These are phyloP conservation scores for Pseudonectria buxi DNA, from an alignment of 2,329 filamentous ascomycete species.

Conservation along the genomic window DNA sequence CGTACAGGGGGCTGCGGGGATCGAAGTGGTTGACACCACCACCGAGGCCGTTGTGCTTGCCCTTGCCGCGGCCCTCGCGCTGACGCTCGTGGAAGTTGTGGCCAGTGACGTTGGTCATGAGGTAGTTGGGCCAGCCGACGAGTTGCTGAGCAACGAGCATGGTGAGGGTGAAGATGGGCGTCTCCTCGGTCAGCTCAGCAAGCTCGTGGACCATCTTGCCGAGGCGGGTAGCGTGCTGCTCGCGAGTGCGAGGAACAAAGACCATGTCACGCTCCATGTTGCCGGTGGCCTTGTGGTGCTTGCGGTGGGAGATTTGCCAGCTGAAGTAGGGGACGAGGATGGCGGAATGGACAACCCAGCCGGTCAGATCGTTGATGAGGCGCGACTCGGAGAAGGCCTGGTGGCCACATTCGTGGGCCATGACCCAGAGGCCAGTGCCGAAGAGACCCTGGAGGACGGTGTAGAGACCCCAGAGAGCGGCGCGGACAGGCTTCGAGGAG, in stretches of 20 bases:
- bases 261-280: slow-evolving; percentile 99
- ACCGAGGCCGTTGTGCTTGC: slow-evolving; percentile 77
- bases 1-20: slow-evolving; percentile 81
- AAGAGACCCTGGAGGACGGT: slow-evolving; percentile 87
- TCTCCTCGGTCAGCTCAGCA: slow-evolving; percentile 87
- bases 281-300: slow-evolving; percentile 98
- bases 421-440: slow-evolving; percentile 88
- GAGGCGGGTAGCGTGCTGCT: slow-evolving; percentile 68
- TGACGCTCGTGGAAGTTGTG: slow-evolving; percentile 93
- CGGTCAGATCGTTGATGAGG: slow-evolving; percentile 82
- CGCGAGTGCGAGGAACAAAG: slow-evolving; percentile 87
- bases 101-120: slow-evolving; percentile 86
- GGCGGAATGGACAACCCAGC: slow-evolving; percentile 83
- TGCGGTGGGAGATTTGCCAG: slow-evolving; percentile 98
- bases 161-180: slow-evolving; percentile 71
- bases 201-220: slow-evolving; percentile 75
- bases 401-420: slow-evolving; percentile 97
- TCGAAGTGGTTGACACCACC: slow-evolving; percentile 93
- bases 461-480: slow-evolving; percentile 56
- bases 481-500: slow-evolving; percentile 61
- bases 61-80: slow-evolving; percentile 84
- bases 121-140: slow-evolving; percentile 87
- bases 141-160: slow-evolving; percentile 80
- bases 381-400: slow-evolving; percentile 93
- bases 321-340: slow-evolving; percentile 96